Base-by-base conservation (phyloP, 139 green algal genomes). In the Bryopsis sp. region DNA sequence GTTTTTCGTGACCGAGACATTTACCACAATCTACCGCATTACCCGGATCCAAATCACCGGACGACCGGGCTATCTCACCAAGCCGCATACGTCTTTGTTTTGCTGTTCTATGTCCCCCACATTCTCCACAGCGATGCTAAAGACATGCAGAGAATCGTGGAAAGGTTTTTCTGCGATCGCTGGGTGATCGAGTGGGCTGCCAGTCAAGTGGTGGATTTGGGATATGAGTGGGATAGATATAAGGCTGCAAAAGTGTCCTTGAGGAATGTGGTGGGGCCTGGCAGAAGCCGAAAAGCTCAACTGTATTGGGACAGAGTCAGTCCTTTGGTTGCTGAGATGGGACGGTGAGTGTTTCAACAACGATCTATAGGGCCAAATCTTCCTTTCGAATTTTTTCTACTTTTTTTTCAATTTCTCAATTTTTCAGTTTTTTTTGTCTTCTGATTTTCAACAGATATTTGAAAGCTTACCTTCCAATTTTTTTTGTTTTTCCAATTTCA, bases 91-190 rank as follows among this genome's bases (percentile, higher is more conserved):
- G 59, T 31, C 19, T 67, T 67, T 67, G 59, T 67, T 19, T 46
- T 67, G 59, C 31, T 67, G 28, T 67, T 39, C 31, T 67, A 39
- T 67, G 59, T 67, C 6, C 59, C 59, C 6, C 24, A 67, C 7
- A 46, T 67, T 19, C 31, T 67, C 28, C 7, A 43, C 22, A 67
- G 31, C 39, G 59, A 67, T 67, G 31, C 31, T 8, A 31, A 47
- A 19, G 19, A 47, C 31, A 67, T 67, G 59, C 29, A 67, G 28
- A 26, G 43, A 47, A 5, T 67, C 8, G 59, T 67, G 31, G 59
- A 67, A 47, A 8, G 59, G 32, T 46, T 67, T 15, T 67, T 67
- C 33, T 67, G 28, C 22, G 59, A 67, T 67, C 19, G 59, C 6
- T 67, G 59, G 59, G 31, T 67, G 24, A 28, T 67, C 7, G 19